Evolutionary conservation across 2,329 filamentous ascomycete genomes (phyloP).

Genomic region (Salinomyces thailandicus): DNA sequence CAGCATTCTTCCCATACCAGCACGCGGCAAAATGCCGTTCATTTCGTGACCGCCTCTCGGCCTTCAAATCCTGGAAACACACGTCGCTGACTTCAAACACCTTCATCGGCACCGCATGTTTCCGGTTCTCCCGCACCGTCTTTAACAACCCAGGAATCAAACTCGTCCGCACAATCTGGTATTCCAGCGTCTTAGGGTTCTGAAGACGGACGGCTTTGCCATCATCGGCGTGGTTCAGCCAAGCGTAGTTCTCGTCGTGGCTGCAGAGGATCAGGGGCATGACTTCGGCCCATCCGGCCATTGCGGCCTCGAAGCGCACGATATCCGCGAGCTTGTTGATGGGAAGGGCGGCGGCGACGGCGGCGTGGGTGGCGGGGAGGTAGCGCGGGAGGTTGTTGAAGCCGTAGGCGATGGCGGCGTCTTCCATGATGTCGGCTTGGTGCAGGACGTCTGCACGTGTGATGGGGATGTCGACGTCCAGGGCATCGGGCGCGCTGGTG

Average conservation of each 20-base stretch:
- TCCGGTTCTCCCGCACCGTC: slow-evolving; percentile 87
- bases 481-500: slow-evolving; percentile 49
- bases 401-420: slow-evolving; percentile 90
- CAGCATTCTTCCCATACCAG: slow-evolving; percentile 86
- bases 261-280: slow-evolving; percentile 94
- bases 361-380: slow-evolving; percentile 75
- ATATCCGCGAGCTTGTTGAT: slow-evolving; percentile 96
- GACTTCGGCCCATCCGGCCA: slow-evolving; percentile 93
- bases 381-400: slow-evolving; percentile 90
- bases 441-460: slow-evolving; percentile 92
- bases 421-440: slow-evolving; percentile 97
- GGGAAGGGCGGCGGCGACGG: slow-evolving; percentile 72
- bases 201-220: slow-evolving; percentile 72
- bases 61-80: slow-evolving; percentile 71
- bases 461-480: slow-evolving; percentile 74
- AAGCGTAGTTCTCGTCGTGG: slow-evolving; percentile 95
- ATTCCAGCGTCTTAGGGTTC: slow-evolving; percentile 88
- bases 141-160: slow-evolving; percentile 81
- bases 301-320: slow-evolving; percentile 75
- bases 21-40: slow-evolving; percentile 93
- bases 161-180: slow-evolving; percentile 83
- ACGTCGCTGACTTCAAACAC: slow-evolving; percentile 89
- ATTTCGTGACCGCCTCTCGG: slow-evolving; percentile 82
- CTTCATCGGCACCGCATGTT: slow-evolving; percentile 77
- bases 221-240: slow-evolving; percentile 84